Conservation (phyloP, 768 basidiomycete species). For the Mycena rosella region DNA sequence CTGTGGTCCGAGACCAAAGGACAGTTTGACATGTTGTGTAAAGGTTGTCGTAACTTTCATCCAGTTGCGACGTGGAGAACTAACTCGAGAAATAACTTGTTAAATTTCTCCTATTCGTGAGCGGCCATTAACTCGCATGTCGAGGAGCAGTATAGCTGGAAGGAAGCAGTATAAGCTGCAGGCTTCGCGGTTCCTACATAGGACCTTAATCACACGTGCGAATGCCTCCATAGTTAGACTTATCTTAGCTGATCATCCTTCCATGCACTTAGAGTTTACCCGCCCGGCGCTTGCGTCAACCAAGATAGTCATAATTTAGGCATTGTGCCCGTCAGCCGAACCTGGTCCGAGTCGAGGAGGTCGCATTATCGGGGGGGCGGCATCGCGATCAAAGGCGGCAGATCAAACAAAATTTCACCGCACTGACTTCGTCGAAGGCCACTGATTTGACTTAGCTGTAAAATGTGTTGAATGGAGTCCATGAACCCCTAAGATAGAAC, state of each 20-base stretch:
- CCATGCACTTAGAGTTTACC: not conserved
- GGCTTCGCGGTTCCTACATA: too few relatives aligned
- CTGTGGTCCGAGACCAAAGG: constrained; percentile 1
- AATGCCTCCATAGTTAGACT: constrained; percentile 19
- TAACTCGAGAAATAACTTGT: too few relatives aligned
- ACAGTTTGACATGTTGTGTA: not conserved
- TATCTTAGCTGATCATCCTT: not conserved
- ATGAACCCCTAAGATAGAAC: not conserved
- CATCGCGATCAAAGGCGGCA: too few relatives aligned
- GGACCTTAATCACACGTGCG: constrained; percentile 2
- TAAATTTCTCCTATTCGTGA: not conserved
- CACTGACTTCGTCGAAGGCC: too few relatives aligned
- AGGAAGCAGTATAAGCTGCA: not conserved
- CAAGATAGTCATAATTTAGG: constrained; percentile 9
- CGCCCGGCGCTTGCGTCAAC: not conserved
- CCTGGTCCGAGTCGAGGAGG: not conserved
- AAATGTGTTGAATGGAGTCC: too few relatives aligned
- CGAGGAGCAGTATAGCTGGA: not conserved
- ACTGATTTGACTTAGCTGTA: too few relatives aligned
- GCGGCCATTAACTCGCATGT: too few relatives aligned
- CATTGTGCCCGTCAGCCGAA: not conserved
- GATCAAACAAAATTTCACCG: too few relatives aligned
- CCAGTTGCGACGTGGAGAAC: not conserved
- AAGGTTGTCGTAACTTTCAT: constrained; percentile 21
- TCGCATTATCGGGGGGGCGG: not conserved